Conservation (phyloP, 2,329 filamentous ascomycete genomes). For the Ophiostoma populinum region DNA sequence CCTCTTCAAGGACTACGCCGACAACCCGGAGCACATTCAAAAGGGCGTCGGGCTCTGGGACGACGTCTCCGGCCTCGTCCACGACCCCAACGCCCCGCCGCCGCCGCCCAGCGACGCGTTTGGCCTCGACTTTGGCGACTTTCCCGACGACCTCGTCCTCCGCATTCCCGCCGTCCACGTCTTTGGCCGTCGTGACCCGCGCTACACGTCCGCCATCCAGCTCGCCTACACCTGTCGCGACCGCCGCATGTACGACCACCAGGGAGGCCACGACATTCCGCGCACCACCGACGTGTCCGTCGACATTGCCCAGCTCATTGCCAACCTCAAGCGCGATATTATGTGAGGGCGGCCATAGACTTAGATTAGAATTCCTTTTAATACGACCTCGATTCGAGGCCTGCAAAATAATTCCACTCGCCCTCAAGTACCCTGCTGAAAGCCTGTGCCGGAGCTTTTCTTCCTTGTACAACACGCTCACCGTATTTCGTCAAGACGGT, state of each 20-base stretch:
- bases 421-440: too few species aligned
- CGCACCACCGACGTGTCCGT: constrained; percentile 17
- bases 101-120: constrained; percentile 17
- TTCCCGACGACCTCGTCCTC: constrained; percentile 17
- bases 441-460: too few species aligned
- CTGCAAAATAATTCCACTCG: too few species aligned
- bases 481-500: too few species aligned
- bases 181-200: constrained; percentile 20
- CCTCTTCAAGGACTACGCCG: constrained; percentile 13
- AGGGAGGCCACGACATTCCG: constrained; percentile 23
- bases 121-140: constrained; percentile 19
- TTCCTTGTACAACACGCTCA: too few species aligned
- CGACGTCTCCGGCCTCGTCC: constrained; percentile 16
- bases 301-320: constrained; percentile 17
- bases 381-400: too few species aligned
- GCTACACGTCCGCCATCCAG: constrained; percentile 20
- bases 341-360: too few species aligned
- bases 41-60: constrained; percentile 19
- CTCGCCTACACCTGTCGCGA: constrained; percentile 19
- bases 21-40: constrained; percentile 14
- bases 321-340: constrained; percentile 10
- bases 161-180: constrained; percentile 20
- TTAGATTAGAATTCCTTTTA: too few species aligned
- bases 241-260: constrained; percentile 19
- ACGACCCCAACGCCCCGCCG: constrained; percentile 14